Evolutionary conservation across 2,329 filamentous ascomycete species (phyloP), one percentile per base, ranked within the genome.

Genomic region (Ceratocystis papillata): DNA sequence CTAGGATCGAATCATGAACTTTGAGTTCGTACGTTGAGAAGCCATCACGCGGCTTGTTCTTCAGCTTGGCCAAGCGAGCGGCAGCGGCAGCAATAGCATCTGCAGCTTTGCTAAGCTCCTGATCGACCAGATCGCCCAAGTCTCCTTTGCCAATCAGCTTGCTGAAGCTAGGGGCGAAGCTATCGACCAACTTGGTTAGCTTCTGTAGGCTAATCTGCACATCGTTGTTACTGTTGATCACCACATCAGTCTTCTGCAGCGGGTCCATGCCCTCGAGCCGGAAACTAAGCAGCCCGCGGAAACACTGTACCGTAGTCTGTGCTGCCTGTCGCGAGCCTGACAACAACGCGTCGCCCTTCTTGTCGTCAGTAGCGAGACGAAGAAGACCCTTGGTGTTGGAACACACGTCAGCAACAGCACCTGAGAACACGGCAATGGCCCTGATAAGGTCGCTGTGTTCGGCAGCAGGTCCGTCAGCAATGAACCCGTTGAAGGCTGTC

Each of bases 401-500:
- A 72, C 96, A 87, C 2, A 97, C 92, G 76, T 99, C 94, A 1
- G 93, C 89, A 69, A 96, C 86, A 2, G 94, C 89, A 22, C 92
- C 90, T 0, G 94, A 83, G 76, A 97, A 96, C 64, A 91, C 84
- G 72, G 90, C 94, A 71, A 96, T 89, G 0, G 90, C 90, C 74
- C 91, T 91, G 76, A 97, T 97, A 68, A 99, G 88, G 68, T 96
- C 92, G 1, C 88, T 84, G 72, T 96, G 90, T 8, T 86, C 87
- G 73, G 89, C 90, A 75, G 92, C 96, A 4, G 93, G 92, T 0
- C 94, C 94, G 73, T 99, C 94, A 6, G 93, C 94, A 72, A 99
- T 95, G 75, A 95, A 97, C 76, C 96, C 96, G 79, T 96, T 99
- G 81, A 97, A 99, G 0, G 94, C 87, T 0, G 93, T 97, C 1